phyloP scores from a whole-genome alignment of 1,284 basidiomycete species.

The Tremellales sp. region DNA sequence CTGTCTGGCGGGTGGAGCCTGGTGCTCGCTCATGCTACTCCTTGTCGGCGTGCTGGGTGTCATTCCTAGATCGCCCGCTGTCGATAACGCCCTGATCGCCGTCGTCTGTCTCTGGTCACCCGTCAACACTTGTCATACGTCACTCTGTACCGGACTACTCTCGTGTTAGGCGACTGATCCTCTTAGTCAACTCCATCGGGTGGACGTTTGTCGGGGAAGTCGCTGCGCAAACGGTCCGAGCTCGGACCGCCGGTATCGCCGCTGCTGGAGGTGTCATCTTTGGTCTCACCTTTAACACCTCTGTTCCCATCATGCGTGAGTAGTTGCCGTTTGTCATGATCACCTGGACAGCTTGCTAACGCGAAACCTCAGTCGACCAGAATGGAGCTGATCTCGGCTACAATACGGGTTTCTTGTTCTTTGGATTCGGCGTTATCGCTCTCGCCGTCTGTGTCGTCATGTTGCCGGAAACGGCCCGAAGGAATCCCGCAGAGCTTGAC shows the following conservation, averaged over 20 bases:
- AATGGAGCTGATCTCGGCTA: constrained; percentile 13
- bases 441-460: constrained; percentile 6
- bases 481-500: constrained; percentile 26
- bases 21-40: constrained; percentile 13
- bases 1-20: constrained; percentile 3
- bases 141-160: too few relatives aligned
- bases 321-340: not conserved
- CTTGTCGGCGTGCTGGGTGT: constrained; percentile 20
- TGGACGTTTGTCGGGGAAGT: constrained; percentile 24
- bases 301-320: constrained; percentile 19
- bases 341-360: not conserved
- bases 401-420: constrained; percentile 20
- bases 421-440: constrained; percentile 12
- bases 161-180: too few relatives aligned
- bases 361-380: constrained; percentile 4
- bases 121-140: not conserved
- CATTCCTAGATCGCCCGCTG: constrained; percentile 8
- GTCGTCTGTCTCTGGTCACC: constrained; percentile 15
- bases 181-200: constrained; percentile 10
- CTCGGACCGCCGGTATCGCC: constrained; percentile 17
- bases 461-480: constrained; percentile 13
- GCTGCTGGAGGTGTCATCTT: constrained; percentile 15
- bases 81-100: constrained; percentile 14
- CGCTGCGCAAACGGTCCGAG: constrained; percentile 15
- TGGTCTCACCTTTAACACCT: constrained; percentile 20